Conservation (phyloP, 2,329 filamentous ascomycete species). For the Alternaria incomplexa region DNA sequence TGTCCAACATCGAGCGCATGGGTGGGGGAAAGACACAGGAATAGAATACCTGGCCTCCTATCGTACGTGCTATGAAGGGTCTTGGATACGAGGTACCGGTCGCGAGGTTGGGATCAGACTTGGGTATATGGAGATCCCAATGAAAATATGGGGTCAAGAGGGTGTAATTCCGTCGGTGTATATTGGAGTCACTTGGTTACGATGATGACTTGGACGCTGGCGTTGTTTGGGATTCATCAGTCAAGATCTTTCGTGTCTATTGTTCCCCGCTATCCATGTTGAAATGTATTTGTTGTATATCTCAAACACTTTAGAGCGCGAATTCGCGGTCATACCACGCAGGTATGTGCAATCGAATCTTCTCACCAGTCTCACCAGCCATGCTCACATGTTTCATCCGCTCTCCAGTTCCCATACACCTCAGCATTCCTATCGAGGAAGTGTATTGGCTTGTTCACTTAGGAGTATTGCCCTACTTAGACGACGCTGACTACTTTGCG, state of each 20-base stretch:
- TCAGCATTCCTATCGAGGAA: not conserved
- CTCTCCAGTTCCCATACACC: not conserved
- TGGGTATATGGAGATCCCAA: not conserved
- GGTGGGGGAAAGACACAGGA: conserved; percentile 57
- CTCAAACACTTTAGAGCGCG: not conserved
- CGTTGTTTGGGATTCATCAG: not conserved
- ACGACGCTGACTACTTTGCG: not conserved
- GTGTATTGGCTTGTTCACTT: not conserved
- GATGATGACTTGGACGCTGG: not conserved
- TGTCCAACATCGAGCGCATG: conserved; percentile 90
- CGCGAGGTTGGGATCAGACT: not conserved
- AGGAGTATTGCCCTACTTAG: not conserved
- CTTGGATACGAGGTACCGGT: conserved; percentile 3
- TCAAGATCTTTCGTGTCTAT: not conserved
- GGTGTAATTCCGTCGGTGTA: not conserved
- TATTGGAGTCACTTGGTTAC: not conserved
- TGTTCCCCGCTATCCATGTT: not conserved
- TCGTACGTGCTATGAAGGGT: conserved; percentile 1
- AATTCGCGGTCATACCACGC: not conserved
- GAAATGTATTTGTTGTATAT: not conserved
- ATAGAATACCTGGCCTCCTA: conserved; percentile 16
- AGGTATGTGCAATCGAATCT: not conserved
- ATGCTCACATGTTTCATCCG: not conserved
- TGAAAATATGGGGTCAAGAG: not conserved
- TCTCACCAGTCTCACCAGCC: not conserved